Percentiles rank a stretch among this genome's conserved stretches.
phyloP scores from a whole-genome alignment of 345 rosid species.

The Heritiera littoralis region DNA sequence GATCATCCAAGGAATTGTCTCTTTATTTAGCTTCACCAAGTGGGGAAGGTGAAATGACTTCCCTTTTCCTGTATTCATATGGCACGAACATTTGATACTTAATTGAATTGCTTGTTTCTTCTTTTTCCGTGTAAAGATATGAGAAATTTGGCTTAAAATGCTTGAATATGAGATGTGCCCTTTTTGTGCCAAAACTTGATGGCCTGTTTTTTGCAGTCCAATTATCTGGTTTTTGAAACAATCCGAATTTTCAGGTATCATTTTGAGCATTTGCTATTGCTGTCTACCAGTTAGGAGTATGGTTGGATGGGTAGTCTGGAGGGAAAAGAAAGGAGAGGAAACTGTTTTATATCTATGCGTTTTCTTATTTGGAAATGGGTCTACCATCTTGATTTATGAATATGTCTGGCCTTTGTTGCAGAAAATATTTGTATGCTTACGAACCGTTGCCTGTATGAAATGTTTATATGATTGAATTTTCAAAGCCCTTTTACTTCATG shows the following conservation, averaged over 20 bases:
- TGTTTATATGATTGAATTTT: neutral
- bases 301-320: neutral
- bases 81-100: constrained; percentile 27
- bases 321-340: neutral
- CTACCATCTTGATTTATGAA: neutral
- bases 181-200: neutral
- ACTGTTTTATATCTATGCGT: no score
- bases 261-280: neutral
- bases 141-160: constrained; percentile 23
- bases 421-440: neutral
- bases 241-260: constrained; percentile 13
- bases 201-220: neutral
- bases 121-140: constrained; percentile 44
- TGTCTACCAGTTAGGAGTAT: neutral
- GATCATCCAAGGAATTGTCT: constrained; percentile 29
- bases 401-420: neutral
- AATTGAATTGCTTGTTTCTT: constrained; percentile 36
- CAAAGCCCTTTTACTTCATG: neutral
- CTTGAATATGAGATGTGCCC: constrained; percentile 18
- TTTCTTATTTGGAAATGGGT: neutral
- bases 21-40: constrained; percentile 25
- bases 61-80: constrained; percentile 38
- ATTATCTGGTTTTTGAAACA: constrained; percentile 2
- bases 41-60: constrained; percentile 37
- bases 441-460: neutral